These are phyloP conservation scores for Coemansia sp. DNA, from an alignment of 192 early-diverging fungal genomes.

Conservation along the genomic window DNA sequence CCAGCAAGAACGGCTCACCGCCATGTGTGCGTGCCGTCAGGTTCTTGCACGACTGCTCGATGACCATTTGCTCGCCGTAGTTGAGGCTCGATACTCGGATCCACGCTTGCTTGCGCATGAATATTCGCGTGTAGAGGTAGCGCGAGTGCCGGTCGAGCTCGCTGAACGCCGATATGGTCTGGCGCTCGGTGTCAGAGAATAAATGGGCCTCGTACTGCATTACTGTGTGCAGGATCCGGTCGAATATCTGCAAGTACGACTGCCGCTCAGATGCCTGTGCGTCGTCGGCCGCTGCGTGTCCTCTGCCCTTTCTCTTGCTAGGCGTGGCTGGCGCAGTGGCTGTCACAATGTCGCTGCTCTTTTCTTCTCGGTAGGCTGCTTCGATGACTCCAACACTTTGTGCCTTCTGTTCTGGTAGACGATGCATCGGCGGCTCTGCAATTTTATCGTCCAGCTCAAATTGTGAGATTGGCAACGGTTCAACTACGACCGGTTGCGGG, in stretches of 20 bases:
- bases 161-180: constrained; percentile 16
- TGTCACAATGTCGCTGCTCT: neutral
- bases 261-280: constrained; percentile 19
- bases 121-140: constrained; percentile 44
- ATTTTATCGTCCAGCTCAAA: neutral
- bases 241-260: constrained; percentile 44
- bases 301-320: neutral
- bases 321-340: neutral
- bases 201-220: constrained; percentile 32
- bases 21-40: constrained; percentile 3
- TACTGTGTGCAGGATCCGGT: constrained; percentile 36
- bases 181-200: constrained; percentile 29
- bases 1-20: constrained; percentile 23
- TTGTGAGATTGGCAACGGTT: neutral
- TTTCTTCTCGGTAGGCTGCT: neutral
- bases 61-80: constrained; percentile 28
- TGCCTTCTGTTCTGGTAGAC: too few relatives aligned
- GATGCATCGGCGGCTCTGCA: too few relatives aligned
- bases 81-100: constrained; percentile 26
- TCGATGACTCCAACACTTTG: neutral
- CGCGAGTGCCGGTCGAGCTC: constrained; percentile 37
- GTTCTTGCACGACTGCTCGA: constrained; percentile 39
- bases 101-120: constrained; percentile 48
- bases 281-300: neutral
- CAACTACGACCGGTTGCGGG: too few relatives aligned